Percentiles rank a stretch among this genome's conserved stretches.
These are phyloP conservation scores for Globisporangium apiculatum DNA, from an alignment of 352 stramenopile species.

Conservation along the genomic window DNA sequence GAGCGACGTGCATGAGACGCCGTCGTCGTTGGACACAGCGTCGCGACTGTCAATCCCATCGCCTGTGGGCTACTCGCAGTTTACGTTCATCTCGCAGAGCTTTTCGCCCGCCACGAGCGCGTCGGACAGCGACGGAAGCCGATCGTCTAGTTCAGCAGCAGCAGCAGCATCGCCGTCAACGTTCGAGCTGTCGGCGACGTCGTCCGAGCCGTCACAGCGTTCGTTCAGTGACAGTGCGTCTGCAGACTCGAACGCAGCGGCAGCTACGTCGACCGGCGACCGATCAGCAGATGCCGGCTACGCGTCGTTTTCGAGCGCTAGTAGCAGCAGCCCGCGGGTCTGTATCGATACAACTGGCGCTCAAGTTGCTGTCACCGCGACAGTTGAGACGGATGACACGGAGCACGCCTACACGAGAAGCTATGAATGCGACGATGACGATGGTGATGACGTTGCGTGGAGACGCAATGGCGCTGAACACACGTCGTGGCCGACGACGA, in stretches of 20 bases:
- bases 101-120: conserved; percentile 2
- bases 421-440: no score
- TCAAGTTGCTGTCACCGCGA: background rate
- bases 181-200: background rate
- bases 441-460: no score
- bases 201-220: background rate
- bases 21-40: background rate
- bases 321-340: background rate
- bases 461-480: no score
- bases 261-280: no score
- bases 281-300: background rate
- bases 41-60: conserved; percentile 4
- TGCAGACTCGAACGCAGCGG: background rate
- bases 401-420: no score
- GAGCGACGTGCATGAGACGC: background rate
- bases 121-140: background rate
- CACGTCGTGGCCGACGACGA: no score
- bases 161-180: background rate
- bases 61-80: conserved; percentile 11
- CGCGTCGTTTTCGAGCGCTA: conserved; percentile 2
- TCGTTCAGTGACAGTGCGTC: background rate
- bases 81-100: conserved; percentile 9
- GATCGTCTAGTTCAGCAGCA: background rate
- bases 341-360: no score
- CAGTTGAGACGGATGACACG: no score